Evolutionary conservation across 805 yeast genomes (phyloP), one percentile per base, ranked within the genome.

Genomic region (Trichomonascus vanleenenianus): DNA sequence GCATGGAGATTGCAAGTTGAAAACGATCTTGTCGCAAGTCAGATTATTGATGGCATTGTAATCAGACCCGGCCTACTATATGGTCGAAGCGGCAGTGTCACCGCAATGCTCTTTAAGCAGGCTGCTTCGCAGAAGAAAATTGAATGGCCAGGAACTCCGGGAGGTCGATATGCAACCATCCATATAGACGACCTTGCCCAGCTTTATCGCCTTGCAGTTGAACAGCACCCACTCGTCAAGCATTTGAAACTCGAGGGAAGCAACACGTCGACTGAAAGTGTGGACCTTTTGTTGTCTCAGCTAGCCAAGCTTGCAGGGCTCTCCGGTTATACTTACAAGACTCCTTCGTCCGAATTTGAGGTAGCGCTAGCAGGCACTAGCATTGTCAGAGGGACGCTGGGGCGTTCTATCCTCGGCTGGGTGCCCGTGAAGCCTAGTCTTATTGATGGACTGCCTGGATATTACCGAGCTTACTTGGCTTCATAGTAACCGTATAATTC

Each of bases 81-180:
- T 18, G 37, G 37, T 7, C 14, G 37, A 9, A 34, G 37, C 7
- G 14, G 19, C 16, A 34, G 16, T 34, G 37, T 34, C 19, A 15
- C 16, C 19, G 37, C 19, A 3, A 34, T 34, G 37, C 37, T 34
- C 19, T 34, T 34, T 19, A 10, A 34, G 14, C 15, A 34, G 19
- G 37, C 37, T 4, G 37, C 37, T 9, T 4, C 37, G 4, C 9
- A 15, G 15, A 15, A 34, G 37, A 34, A 15, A 12, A 34, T 34
- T 15, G 19, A n/a, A 14, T 34, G 37, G 37, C 37, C 37, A 14
- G 37, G 37, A 3, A 34, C 14, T 15, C 37, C 37, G 3, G 37
- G 37, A 6, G 37, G 37, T 7, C 37, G 37, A 12, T 34, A 34
- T 10, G 37, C 37, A n/a, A 34, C 37, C 37, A 34, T 34, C 19